Evolutionary conservation across 2,329 filamentous ascomycete genomes (phyloP), one percentile per base, ranked within the genome.

Genomic region (Apiospora marii): DNA sequence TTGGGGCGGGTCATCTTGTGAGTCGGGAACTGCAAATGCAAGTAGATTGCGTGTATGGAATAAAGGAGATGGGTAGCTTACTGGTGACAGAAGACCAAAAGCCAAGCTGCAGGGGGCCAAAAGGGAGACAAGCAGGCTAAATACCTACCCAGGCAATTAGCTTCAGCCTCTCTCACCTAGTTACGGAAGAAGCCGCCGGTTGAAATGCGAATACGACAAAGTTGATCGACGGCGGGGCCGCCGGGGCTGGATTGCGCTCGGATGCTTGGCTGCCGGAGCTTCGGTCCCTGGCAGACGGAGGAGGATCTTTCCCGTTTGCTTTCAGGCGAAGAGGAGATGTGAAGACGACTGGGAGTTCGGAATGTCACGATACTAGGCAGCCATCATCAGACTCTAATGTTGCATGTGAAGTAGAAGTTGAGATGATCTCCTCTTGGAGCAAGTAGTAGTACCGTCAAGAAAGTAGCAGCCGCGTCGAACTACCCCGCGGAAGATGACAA

Each of bases 1-100:
- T 76, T 78, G 4, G 78, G 78, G 34, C 58, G 58, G 12, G 58
- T 64, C 58, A 64, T 64, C 8, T 77, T 46, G n/a, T 67, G 13
- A 12, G 71, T 14, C 58, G 73, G 70, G 74, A 13, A 46, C 44
- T 19, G 16, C 27, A 30, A 30, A 30, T 30, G 43, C 16, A 16
- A 22, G 22, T 6, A 46, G 7, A 16, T 6, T 46, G 44, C 1
- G 19, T 19, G 14, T 46, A 46, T 30, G 16, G 44, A 71, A 73
- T 22, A 34, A 49, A 5, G 51, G 16, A 8, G 71, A 48, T 75
- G 61, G 7, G 48, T 46, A 4, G 30, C 58, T 64, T 64, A 37
- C 58, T 41, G 58, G 58, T n/a, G 13, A 30, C 10, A n/a, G 30
- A 37, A 37, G 30, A 61, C 19, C 53, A 37, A 37, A 16, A 7